These are phyloP conservation scores for Danielozyma ontarioensis DNA, from an alignment of 805 yeast species.

Conservation along the genomic window DNA sequence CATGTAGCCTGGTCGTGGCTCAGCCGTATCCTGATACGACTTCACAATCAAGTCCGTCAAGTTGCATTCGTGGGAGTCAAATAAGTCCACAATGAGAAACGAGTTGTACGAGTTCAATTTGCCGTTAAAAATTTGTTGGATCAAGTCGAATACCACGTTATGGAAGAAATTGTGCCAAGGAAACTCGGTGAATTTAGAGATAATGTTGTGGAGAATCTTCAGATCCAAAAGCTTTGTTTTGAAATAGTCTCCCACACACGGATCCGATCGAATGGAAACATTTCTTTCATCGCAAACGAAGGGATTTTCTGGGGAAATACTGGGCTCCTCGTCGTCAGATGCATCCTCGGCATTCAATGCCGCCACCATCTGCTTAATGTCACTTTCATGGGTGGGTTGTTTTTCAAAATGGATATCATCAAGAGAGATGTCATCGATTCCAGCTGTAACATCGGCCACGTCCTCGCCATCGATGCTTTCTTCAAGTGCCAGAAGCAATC, in stretches of 20 bases:
- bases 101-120: conserved; percentile 82
- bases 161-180: conserved; percentile 98
- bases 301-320: conserved; percentile 38
- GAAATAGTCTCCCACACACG: conserved; percentile 82
- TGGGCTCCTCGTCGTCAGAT: conserved; percentile 42
- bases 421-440: conserved; percentile 32
- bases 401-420: conserved; percentile 23
- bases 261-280: conserved; percentile 37
- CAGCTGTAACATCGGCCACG: conserved; percentile 29
- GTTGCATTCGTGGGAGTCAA: conserved; percentile 40
- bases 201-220: conserved; percentile 60
- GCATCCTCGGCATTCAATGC: conserved; percentile 25
- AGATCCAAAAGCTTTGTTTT: conserved; percentile 79
- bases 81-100: conserved; percentile 30
- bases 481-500: conserved; percentile 39
- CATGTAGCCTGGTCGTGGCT: conserved; percentile 84
- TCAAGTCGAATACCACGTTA: conserved; percentile 93
- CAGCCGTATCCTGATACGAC: conserved; percentile 38
- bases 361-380: conserved; percentile 12
- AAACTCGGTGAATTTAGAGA: conserved; percentile 70
- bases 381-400: neutral
- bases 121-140: conserved; percentile 93
- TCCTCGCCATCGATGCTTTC: conserved; percentile 16
- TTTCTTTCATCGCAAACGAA: conserved; percentile 36
- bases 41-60: conserved; percentile 28